Evolutionary conservation across 163 green algal genomes (phyloP), one percentile per base, ranked within the genome.

Genomic region (Chloromonas sp.): DNA sequence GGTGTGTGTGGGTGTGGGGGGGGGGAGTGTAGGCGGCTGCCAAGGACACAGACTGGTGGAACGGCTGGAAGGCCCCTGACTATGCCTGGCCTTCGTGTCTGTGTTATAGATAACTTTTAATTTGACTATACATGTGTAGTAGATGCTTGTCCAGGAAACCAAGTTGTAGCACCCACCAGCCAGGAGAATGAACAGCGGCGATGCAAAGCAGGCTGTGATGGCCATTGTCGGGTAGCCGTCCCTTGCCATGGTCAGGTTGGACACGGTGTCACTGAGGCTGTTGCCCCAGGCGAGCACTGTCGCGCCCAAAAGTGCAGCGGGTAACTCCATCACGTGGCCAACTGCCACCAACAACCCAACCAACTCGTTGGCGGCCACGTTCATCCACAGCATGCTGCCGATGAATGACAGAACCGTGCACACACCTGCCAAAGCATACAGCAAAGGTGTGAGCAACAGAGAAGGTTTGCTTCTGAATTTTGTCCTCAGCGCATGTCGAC

Each of bases 201-300:
- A 90, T 0, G 92, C 95, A 86, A 96, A 98, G 82, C 93, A 96
- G 0, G 92, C 95, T 0, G 95, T 92, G 14, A 98, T 87, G 60
- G 95, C 94, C 92, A 95, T 97, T 5, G 90, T 94, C 60, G 91
- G 87, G 82, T 83, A 86, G 15, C 90, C 90, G 59, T 92, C 92
- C 13, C 85, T 84, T 14, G 93, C 92, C 2, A 97, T 85, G 58
- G 91, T 87, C 14, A 91, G 78, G 84, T 95, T 94, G 60, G 91
- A 89, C n/a, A 95, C 88, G 1, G 95, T 81, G 89, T 98, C 95
- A 15, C 91, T 92, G 8, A 96, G 84, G 14, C 84, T 91, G 90
- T 97, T 96, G 74, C 94, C 95, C 94, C 95, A 98, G n/a, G 94
- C 93, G 70, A 98, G 91, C 60, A 98, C 91, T 89, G 66, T 96